These are phyloP conservation scores for Parathielavia appendiculata DNA, from an alignment of 495 filamentous ascomycete species.

Conservation along the genomic window DNA sequence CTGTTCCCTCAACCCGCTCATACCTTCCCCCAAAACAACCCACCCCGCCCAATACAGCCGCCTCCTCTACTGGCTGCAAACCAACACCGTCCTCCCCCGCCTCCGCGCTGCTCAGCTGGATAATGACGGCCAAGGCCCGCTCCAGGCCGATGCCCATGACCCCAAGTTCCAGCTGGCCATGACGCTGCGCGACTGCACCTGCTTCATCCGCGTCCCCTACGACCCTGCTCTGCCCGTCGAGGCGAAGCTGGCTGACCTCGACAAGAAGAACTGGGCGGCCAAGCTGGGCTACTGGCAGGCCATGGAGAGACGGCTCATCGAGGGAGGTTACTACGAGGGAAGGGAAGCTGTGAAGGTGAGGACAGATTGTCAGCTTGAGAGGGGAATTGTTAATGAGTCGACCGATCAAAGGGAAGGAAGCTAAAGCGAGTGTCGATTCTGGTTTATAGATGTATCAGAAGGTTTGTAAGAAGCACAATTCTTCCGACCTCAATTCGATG, in stretches of 20 bases:
- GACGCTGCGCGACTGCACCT: slow-evolving; percentile 84
- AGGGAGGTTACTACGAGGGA: slow-evolving; percentile 70
- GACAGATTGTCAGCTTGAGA: slow-evolving; percentile 26
- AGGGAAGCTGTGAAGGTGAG: slow-evolving; percentile 34
- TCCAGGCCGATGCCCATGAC: slow-evolving; percentile 31
- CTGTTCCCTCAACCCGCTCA: neutral
- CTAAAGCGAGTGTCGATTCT: neutral
- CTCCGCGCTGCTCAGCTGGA: slow-evolving; percentile 46
- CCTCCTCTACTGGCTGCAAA: slow-evolving; percentile 27
- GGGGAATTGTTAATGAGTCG: neutral
- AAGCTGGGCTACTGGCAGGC: slow-evolving; percentile 71
- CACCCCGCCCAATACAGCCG: slow-evolving; percentile 6
- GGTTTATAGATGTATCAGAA: too few species aligned
- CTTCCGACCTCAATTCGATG: too few species aligned
- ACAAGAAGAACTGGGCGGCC: slow-evolving; percentile 69
- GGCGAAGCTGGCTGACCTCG: slow-evolving; percentile 78
- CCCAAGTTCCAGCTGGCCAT: slow-evolving; percentile 55
- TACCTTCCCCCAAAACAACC: neutral
- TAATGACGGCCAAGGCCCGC: slow-evolving; percentile 46
- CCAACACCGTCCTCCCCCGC: slow-evolving; percentile 37
- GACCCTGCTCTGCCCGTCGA: slow-evolving; percentile 45
- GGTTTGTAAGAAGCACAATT: too few species aligned
- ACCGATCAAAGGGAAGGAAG: neutral
- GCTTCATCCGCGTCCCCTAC: slow-evolving; percentile 62
- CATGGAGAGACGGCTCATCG: slow-evolving; percentile 56